Evolutionary conservation across 2,329 filamentous ascomycete genomes (phyloP).

Genomic region (Penicillium concentricum): DNA sequence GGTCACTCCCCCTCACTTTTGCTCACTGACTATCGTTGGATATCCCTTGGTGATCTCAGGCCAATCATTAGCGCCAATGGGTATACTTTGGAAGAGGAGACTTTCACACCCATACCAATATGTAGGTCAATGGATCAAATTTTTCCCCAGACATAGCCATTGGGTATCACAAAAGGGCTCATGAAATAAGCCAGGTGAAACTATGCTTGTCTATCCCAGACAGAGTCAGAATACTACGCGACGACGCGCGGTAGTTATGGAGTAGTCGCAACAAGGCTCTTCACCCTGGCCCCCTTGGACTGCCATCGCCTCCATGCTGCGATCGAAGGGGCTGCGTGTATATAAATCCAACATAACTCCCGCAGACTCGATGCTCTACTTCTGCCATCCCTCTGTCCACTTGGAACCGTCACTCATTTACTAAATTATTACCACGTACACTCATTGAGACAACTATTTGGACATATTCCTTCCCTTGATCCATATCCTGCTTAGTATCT

Average conservation of each 20-base stretch:
- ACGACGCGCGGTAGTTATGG: not conserved
- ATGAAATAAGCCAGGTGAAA: not conserved
- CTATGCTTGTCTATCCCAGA: not conserved
- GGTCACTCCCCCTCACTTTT: not conserved
- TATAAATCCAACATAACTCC: constrained; percentile 13
- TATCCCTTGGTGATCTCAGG: not conserved
- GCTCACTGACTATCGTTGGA: not conserved
- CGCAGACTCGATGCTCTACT: not conserved
- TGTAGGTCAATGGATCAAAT: not conserved
- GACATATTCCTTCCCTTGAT: constrained; percentile 7
- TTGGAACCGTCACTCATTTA: constrained; percentile 6
- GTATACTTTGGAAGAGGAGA: not conserved
- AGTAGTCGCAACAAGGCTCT: not conserved
- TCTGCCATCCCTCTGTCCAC: not conserved
- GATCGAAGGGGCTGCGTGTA: constrained; percentile 12
- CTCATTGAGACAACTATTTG: constrained; percentile 12
- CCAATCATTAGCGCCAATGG: not conserved
- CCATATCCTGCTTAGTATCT: constrained; percentile 2
- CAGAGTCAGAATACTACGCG: not conserved
- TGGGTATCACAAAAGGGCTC: not conserved
- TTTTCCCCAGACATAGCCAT: not conserved
- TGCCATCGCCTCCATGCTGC: constrained; percentile 2
- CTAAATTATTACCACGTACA: not conserved
- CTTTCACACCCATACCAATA: not conserved
- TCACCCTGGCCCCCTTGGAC: not conserved